phyloP scores from a whole-genome alignment of 345 rosid genomes.

The Euclidium syriacum region DNA sequence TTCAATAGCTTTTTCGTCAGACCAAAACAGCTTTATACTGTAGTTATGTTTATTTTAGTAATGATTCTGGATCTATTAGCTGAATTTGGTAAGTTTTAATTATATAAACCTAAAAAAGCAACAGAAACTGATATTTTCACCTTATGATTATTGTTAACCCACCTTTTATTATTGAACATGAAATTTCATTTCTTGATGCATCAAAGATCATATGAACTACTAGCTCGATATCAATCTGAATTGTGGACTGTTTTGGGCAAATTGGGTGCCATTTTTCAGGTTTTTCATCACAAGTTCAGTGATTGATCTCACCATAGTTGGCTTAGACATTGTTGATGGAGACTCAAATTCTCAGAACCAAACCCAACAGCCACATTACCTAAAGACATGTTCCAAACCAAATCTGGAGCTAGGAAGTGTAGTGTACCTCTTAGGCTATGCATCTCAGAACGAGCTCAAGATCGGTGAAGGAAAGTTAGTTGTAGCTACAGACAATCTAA shows the following conservation, averaged over 20 bases:
- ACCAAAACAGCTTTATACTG: conserved; percentile 23
- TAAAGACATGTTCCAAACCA: conserved; percentile 77
- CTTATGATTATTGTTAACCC: neutral
- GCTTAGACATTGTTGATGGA: conserved; percentile 71
- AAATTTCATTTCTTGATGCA: neutral
- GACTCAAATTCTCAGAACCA: conserved; percentile 65
- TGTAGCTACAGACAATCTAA: conserved; percentile 89
- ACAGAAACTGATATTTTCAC: neutral
- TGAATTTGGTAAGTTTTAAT: conserved; percentile 13
- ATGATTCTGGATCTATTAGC: conserved; percentile 18
- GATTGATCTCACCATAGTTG: conserved; percentile 86
- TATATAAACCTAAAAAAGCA: neutral
- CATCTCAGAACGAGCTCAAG: conserved; percentile 52
- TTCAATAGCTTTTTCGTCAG: conserved; percentile 8
- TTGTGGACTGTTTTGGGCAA: neutral
- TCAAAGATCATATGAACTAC: neutral
- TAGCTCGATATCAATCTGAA: neutral
- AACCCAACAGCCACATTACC: conserved; percentile 69
- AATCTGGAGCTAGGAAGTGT: conserved; percentile 72
- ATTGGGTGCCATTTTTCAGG: conserved; percentile 43
- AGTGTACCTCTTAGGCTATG: conserved; percentile 70
- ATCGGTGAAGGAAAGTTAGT: conserved; percentile 90
- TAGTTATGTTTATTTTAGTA: conserved; percentile 8
- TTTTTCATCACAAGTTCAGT: conserved; percentile 89
- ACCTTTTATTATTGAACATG: too few species aligned